Conservation (phyloP, 768 basidiomycete species). For the Coprinellus micaceus region DNA sequence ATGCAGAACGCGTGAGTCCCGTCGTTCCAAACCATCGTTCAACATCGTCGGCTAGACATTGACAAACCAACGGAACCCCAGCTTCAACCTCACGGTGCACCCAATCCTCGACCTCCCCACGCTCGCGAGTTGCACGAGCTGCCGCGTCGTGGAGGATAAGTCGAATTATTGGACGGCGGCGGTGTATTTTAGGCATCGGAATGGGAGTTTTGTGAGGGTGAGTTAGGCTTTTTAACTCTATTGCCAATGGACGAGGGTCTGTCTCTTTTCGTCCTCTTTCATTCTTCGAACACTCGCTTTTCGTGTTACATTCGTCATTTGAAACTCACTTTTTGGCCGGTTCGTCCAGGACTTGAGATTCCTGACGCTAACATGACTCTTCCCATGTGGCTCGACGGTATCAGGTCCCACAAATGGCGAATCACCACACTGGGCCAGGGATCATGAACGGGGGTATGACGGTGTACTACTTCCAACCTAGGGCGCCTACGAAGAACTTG, state of each 20-base stretch:
- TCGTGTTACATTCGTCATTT: too few relatives aligned
- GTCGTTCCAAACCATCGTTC: too few relatives aligned
- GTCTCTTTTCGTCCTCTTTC: too few relatives aligned
- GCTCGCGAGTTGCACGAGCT: constrained; percentile 13
- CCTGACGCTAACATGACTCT: too few relatives aligned
- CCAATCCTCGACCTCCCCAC: constrained; percentile 7
- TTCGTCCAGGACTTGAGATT: too few relatives aligned
- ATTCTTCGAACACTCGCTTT: too few relatives aligned
- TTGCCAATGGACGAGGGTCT: background rate
- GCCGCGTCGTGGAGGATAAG: constrained; percentile 12
- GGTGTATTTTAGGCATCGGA: constrained; percentile 13
- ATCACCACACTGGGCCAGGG: constrained; percentile 9
- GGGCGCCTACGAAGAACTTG: background rate
- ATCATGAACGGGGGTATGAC: constrained; percentile 7
- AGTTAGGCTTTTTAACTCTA: background rate
- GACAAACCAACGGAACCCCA: background rate
- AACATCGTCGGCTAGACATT: too few relatives aligned
- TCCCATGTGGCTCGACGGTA: too few relatives aligned
- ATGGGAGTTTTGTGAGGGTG: constrained; percentile 10
- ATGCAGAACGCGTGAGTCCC: constrained; percentile 9
- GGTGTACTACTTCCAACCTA: constrained; percentile 11
- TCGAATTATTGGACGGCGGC: constrained; percentile 16
- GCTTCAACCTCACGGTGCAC: constrained; percentile 14
- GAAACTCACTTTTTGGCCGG: too few relatives aligned
- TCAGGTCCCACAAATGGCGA: constrained; percentile 11